A percentile compares a stretch with the other conserved stretches of the same genome.
Conservation (phyloP, 306 rosid species). For the Adenanthera pavonina region DNA sequence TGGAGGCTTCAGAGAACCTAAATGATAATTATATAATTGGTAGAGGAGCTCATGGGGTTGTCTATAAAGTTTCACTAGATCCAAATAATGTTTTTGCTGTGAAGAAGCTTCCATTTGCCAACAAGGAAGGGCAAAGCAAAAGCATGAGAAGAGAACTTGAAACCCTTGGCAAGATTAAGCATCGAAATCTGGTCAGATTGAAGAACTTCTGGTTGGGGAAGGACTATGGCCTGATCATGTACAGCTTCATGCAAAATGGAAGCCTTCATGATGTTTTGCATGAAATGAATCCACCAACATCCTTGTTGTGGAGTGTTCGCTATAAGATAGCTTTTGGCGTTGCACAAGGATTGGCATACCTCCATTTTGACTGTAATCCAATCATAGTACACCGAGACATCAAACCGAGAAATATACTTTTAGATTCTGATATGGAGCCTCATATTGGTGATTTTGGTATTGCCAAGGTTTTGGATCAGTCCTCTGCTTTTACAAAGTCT, state of each 20-base stretch:
- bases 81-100: constrained; percentile 49
- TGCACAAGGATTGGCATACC: constrained; percentile 63
- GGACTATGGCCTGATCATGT: constrained; percentile 57
- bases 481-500: constrained; percentile 40
- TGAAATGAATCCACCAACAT: constrained; percentile 43
- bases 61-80: constrained; percentile 54
- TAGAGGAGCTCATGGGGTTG: constrained; percentile 68
- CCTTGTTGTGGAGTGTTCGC: constrained; percentile 58
- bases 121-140: constrained; percentile 37
- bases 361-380: constrained; percentile 62
- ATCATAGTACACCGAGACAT: constrained; percentile 63
- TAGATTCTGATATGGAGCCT: constrained; percentile 69
- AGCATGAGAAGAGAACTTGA: constrained; percentile 58
- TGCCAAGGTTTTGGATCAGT: constrained; percentile 58
- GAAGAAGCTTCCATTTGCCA: constrained; percentile 56
- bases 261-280: constrained; percentile 69
- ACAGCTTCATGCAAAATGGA: constrained; percentile 58
- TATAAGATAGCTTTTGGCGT: constrained; percentile 59
- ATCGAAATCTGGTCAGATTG: constrained; percentile 57
- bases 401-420: constrained; percentile 63
- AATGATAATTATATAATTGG: constrained; percentile 53
- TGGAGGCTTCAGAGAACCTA: constrained; percentile 55
- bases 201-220: constrained; percentile 52
- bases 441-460: constrained; percentile 65
- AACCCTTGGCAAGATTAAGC: constrained; percentile 50